phyloP scores from a whole-genome alignment of 768 basidiomycete species.

The Lentinus brumalis region DNA sequence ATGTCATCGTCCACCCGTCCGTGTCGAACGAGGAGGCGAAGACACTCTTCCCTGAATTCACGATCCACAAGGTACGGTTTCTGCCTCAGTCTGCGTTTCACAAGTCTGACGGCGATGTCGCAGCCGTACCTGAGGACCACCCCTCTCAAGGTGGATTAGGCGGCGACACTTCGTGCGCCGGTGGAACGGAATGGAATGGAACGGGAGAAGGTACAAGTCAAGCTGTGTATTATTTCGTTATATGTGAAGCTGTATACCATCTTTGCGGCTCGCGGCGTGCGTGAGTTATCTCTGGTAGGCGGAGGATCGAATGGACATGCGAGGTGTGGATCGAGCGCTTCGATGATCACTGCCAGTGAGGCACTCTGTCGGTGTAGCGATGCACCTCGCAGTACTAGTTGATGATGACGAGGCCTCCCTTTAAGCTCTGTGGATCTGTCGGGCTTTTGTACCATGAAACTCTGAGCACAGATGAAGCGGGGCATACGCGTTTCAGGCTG shows the following conservation, averaged over 20 bases:
- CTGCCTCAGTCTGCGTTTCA: neutral
- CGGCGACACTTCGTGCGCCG: conserved; percentile 60
- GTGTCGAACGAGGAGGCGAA: conserved; percentile 89
- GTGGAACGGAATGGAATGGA: conserved; percentile 40
- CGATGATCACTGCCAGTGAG: too few relatives aligned
- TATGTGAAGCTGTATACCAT: conserved; percentile 10
- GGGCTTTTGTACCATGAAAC: too few relatives aligned
- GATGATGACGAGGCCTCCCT: too few relatives aligned
- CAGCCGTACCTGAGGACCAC: conserved; percentile 91
- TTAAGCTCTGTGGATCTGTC: too few relatives aligned
- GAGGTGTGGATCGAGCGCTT: too few relatives aligned
- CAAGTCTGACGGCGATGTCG: conserved; percentile 2
- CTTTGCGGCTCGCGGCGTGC: too few relatives aligned
- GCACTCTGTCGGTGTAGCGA: too few relatives aligned
- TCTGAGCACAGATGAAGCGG: too few relatives aligned
- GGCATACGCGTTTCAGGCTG: too few relatives aligned
- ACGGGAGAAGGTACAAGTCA: neutral
- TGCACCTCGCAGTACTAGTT: too few relatives aligned
- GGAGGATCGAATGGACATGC: too few relatives aligned
- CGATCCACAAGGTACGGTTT: conserved; percentile 69
- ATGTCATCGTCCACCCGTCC: conserved; percentile 89
- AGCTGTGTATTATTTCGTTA: neutral
- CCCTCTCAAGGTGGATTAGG: conserved; percentile 41
- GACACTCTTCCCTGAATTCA: conserved; percentile 84
- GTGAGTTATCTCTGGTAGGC: too few relatives aligned